Evolutionary conservation across 164 flowering plant species (phyloP).

Genomic region (Vitis rotundifolia): DNA sequence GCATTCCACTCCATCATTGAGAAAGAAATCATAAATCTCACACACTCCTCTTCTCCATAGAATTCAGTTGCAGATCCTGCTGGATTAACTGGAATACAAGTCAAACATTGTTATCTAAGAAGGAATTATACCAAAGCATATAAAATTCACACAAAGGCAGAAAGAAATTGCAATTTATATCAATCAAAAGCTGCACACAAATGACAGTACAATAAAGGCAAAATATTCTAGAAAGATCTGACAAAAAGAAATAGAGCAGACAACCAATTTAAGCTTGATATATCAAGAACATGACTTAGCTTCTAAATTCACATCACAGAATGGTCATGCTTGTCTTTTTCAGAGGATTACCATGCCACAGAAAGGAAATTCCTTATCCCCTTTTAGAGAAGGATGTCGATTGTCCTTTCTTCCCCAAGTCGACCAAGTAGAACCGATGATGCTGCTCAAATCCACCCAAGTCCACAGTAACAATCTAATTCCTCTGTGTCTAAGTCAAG

Average conservation of each 20-base stretch:
- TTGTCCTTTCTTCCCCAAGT: background rate
- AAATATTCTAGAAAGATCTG: background rate
- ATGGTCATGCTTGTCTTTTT: background rate
- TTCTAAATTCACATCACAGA: conserved; percentile 8
- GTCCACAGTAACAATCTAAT: background rate
- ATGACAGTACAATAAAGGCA: background rate
- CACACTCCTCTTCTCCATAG: conserved; percentile 6
- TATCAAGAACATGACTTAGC: conserved; percentile 5
- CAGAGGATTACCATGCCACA: background rate
- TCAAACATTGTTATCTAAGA: background rate
- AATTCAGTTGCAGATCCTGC: conserved; percentile 16
- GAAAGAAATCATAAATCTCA: conserved; percentile 21
- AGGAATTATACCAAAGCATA: background rate
- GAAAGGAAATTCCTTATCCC: background rate
- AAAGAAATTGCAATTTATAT: background rate
- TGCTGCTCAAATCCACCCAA: conserved; percentile 5
- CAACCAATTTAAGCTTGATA: background rate
- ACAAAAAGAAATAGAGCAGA: background rate
- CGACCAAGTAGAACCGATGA: background rate
- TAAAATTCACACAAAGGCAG: conserved; percentile 1
- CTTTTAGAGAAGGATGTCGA: background rate
- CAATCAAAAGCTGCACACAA: background rate
- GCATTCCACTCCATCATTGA: conserved; percentile 55
- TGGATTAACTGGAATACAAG: background rate
- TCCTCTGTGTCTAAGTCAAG: too few relatives aligned